These are phyloP conservation scores for Guillardia theta DNA, from an alignment of 78 protist species.

Conservation along the genomic window DNA sequence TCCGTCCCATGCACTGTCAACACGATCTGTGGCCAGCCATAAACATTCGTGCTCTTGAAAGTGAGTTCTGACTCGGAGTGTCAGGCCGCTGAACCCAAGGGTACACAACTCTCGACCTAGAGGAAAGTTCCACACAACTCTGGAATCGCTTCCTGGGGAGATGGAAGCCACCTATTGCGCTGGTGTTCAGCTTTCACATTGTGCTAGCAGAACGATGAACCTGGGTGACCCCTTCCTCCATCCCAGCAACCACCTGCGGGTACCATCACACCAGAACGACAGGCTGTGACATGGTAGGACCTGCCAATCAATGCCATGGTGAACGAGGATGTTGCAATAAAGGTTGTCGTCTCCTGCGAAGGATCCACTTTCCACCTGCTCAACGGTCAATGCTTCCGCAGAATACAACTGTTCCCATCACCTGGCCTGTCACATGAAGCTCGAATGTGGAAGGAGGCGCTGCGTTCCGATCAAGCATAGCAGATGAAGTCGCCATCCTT, in stretches of 20 bases:
- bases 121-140: conserved; percentile 32
- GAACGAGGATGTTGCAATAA: background rate
- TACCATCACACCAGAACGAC: background rate
- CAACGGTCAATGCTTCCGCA: background rate
- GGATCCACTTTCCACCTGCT: background rate
- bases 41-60: conserved; percentile 13
- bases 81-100: no score
- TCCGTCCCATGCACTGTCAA: background rate
- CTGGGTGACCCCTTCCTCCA: conserved; percentile 19
- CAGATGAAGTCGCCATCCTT: no score
- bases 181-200: no score
- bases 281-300: background rate
- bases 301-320: conserved; percentile 21
- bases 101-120: no score
- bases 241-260: background rate
- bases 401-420: background rate
- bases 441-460: conserved; percentile 5
- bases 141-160: background rate
- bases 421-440: background rate
- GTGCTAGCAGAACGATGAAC: no score
- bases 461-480: background rate
- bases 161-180: background rate
- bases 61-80: no score
- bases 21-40: conserved; percentile 24
- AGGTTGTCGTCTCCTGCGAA: background rate